phyloP scores from a whole-genome alignment of 1,284 basidiomycete genomes.

The Veloporphyrellus conicus region DNA sequence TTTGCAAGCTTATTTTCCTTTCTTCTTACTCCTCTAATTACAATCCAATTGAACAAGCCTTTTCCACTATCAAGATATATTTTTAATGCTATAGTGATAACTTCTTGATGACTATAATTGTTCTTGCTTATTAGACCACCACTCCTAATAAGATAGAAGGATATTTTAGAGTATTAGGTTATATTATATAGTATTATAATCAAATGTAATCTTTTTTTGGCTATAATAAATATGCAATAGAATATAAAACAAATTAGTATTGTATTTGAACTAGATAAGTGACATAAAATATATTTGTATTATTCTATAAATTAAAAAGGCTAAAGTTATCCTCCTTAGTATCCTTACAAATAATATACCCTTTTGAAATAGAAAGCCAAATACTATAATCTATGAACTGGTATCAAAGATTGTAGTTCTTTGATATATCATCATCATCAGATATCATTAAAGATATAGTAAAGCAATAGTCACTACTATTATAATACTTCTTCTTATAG shows the following conservation, averaged over 20 bases:
- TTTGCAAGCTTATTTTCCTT: slow-evolving; percentile 21
- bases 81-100: background rate
- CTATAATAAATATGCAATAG: no score
- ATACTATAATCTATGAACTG: background rate
- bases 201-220: no score
- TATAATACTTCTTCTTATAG: background rate
- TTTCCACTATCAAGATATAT: slow-evolving; percentile 2
- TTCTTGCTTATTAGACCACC: slow-evolving; percentile 8
- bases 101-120: background rate
- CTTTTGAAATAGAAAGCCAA: slow-evolving; percentile 1
- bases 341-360: background rate
- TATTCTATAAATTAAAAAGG: no score
- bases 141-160: slow-evolving; percentile 4
- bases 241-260: no score
- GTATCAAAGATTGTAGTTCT: slow-evolving; percentile 4
- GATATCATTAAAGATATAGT: background rate
- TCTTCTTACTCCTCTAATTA: slow-evolving; percentile 27
- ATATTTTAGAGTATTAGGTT: slow-evolving; percentile 6
- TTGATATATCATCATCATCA: background rate
- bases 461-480: background rate
- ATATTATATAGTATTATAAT: background rate
- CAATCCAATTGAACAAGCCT: slow-evolving; percentile 26
- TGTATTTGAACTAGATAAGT: no score
- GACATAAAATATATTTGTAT: no score
- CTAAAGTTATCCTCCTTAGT: background rate